Evolutionary conservation across 192 early-diverging fungal species (phyloP), one percentile per base, ranked within the genome.

Genomic region (Coemansia sp.): DNA sequence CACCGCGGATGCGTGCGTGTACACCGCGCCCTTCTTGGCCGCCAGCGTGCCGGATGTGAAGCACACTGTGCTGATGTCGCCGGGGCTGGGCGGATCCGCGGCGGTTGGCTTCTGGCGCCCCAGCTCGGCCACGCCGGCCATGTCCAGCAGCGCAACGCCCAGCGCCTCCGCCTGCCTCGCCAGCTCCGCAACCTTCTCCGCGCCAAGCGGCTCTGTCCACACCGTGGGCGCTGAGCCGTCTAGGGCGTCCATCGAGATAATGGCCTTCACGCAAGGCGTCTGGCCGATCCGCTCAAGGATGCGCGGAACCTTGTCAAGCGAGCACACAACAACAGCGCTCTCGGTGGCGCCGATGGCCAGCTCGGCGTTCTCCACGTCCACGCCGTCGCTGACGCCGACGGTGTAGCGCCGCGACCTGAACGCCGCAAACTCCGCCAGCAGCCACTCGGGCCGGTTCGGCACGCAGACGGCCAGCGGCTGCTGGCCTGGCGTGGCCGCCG

Each of bases 41-140:
- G 93, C 60, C 16, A 97, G 74, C 8, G 80, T 84, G 15, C 79
- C 60, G 21, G 84, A 74, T 61, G 92, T 89, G 23, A 92, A 94
- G 11, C 82, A 83, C 69, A 79, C 91, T 64, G 91, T 95, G 1
- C 94, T 94, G 53, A 94, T 82, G 19, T 76, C 77, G 11, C 71
- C 86, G 48, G 88, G 89, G 23, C 65, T 60, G 12, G 65, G 49
- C 32, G 88, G 68, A 6, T 75, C 43, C 42, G 72, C 69, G 50
- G 88, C 71, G 32, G 84, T 85, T 49, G 73, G 44, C 44, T 45
- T 63, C n/a, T 82, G 63, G 41, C 91, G 88, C 57, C 93, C 93
- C 74, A 91, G 88, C 32, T 93, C 84, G 68, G 96, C 93, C 11
- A 91, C 87, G 23, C 96, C 71, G 12, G 95, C 92, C 12, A 89